phyloP scores from a whole-genome alignment of 768 basidiomycete species.

The Termitomyces eurrhizus region DNA sequence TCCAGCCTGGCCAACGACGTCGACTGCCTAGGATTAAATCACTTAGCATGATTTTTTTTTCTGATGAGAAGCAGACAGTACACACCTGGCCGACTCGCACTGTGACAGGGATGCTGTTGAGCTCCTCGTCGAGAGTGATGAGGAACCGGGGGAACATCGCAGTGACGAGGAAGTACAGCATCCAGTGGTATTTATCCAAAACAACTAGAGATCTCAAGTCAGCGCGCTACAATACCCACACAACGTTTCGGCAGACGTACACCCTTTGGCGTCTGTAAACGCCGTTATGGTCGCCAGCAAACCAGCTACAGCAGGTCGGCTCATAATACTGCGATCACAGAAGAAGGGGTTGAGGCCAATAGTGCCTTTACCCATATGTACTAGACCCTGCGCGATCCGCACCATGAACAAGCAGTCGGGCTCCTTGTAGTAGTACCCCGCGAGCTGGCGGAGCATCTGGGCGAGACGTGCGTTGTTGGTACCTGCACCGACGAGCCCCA shows the following conservation, averaged over 20 bases:
- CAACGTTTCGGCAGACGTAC: slow-evolving; percentile 47
- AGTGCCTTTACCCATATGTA: slow-evolving; percentile 99
- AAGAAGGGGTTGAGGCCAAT: slow-evolving; percentile 97
- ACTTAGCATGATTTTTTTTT: background rate
- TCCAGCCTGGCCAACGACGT: slow-evolving; percentile 96
- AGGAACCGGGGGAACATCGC: slow-evolving; percentile 99
- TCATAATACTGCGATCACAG: slow-evolving; percentile 88
- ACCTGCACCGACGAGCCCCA: slow-evolving; percentile 97
- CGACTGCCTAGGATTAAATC: slow-evolving; percentile 65
- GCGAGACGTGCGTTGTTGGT: slow-evolving; percentile 98
- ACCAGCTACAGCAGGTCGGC: slow-evolving; percentile 84
- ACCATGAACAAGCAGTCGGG: slow-evolving; percentile 96
- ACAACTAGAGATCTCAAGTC: slow-evolving; percentile 53
- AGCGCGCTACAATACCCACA: background rate
- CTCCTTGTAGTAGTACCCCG: slow-evolving; percentile 98
- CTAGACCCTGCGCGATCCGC: slow-evolving; percentile 90
- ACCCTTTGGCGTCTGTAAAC: slow-evolving; percentile 91
- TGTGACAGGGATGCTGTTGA: slow-evolving; percentile 81
- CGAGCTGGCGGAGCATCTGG: slow-evolving; percentile 95
- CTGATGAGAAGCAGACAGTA: background rate
- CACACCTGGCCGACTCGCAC: slow-evolving; percentile 90
- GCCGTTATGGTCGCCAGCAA: slow-evolving; percentile 83
- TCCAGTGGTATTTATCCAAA: slow-evolving; percentile 96
- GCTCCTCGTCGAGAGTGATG: slow-evolving; percentile 92
- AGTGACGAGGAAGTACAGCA: slow-evolving; percentile 93